phyloP scores from a whole-genome alignment of 2,329 filamentous ascomycete species.

The Setomelanomma holmii region DNA sequence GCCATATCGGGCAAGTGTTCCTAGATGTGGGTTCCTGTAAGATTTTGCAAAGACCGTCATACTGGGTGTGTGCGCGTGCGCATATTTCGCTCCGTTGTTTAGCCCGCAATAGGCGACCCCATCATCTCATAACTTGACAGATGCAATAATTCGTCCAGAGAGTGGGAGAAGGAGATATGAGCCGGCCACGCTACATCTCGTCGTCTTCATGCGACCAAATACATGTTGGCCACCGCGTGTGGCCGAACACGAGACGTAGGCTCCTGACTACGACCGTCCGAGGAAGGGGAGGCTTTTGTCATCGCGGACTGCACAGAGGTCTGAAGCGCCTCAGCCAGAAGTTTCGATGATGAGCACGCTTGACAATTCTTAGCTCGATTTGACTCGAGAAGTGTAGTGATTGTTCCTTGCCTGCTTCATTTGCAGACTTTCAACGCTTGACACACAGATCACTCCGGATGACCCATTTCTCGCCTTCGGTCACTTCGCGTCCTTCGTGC shows the following conservation, averaged over 20 bases:
- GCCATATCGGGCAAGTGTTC: background rate
- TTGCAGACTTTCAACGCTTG: constrained; percentile 50
- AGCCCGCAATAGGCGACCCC: background rate
- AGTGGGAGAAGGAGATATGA: too few species aligned
- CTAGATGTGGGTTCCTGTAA: background rate
- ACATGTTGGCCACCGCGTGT: too few species aligned
- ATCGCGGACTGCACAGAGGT: too few species aligned
- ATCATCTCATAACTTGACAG: background rate
- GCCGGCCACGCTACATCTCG: too few species aligned
- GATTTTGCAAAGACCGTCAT: background rate
- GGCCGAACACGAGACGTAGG: too few species aligned
- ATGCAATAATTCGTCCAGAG: background rate
- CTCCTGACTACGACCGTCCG: too few species aligned
- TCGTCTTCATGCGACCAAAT: too few species aligned
- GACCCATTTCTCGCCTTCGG: constrained; percentile 87
- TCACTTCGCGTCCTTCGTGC: constrained; percentile 84
- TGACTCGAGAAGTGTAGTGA: too few species aligned
- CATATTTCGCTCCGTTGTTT: background rate
- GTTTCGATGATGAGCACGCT: too few species aligned
- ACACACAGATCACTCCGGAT: constrained; percentile 83
- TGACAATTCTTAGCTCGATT: too few species aligned
- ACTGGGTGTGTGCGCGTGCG: background rate
- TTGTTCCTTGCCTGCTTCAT: background rate
- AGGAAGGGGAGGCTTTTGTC: too few species aligned
- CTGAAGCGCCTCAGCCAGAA: too few species aligned